Conservation (phyloP, 140 eudicot species). For the Bidens hawaiensis region DNA sequence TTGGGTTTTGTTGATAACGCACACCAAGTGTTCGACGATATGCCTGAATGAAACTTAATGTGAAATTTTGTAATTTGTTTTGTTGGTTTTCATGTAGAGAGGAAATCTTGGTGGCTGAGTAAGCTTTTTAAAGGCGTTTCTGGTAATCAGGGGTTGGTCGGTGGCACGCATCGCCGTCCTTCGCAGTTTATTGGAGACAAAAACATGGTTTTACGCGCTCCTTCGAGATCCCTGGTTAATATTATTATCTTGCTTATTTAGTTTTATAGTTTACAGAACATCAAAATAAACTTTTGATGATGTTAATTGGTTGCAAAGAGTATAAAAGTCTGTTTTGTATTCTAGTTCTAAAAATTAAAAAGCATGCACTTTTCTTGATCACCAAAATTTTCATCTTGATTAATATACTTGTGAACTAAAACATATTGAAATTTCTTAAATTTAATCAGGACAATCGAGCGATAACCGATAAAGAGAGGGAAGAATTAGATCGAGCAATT, state of each 20-base stretch:
- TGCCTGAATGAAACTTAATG: too few species aligned
- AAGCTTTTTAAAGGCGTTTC: constrained; percentile 67
- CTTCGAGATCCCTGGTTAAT: constrained; percentile 76
- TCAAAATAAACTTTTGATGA: constrained; percentile 9
- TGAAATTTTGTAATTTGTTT: constrained; percentile 35
- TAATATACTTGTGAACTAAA: not conserved
- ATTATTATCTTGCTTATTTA: constrained; percentile 6
- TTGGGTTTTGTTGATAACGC: too few species aligned
- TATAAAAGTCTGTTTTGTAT: constrained; percentile 27
- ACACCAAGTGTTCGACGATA: too few species aligned
- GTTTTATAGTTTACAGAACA: not conserved
- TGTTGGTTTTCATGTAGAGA: constrained; percentile 49
- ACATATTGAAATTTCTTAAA: constrained; percentile 7
- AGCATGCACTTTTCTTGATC: constrained; percentile 36
- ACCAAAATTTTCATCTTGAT: constrained; percentile 14
- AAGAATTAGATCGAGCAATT: too few species aligned
- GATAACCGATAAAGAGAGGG: too few species aligned
- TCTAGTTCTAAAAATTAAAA: constrained; percentile 23
- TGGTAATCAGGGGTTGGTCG: constrained; percentile 17
- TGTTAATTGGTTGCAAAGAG: too few species aligned
- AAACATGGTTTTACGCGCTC: constrained; percentile 75
- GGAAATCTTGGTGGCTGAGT: constrained; percentile 77
- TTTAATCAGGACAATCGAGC: constrained; percentile 67
- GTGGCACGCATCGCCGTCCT: constrained; percentile 42
- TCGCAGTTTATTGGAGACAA: too few species aligned